Conservation (phyloP, 305 asterid genomes). For the Solanum hybrid region DNA sequence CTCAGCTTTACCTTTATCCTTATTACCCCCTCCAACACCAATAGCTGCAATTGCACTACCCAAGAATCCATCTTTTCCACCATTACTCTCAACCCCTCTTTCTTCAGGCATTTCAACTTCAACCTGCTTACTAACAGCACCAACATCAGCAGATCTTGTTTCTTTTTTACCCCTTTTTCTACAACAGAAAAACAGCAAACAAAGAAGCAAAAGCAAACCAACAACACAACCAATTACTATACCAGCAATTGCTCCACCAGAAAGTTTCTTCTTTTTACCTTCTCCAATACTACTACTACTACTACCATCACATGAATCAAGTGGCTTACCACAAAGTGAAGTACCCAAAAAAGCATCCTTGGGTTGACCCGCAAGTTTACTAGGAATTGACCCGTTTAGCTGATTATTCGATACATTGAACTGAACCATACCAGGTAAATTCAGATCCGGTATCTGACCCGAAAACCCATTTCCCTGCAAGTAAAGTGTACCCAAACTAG, state of each 20-base stretch:
- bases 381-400: constrained; percentile 53
- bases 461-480: constrained; percentile 49
- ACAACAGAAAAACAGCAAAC: constrained; percentile 33
- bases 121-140: constrained; percentile 4
- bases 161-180: constrained; percentile 16
- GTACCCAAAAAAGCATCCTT: constrained; percentile 49
- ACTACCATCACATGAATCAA: constrained; percentile 36
- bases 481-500: constrained; percentile 56
- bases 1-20: constrained; percentile 21
- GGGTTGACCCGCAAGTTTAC: constrained; percentile 37
- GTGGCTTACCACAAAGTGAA: constrained; percentile 68
- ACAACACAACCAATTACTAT: constrained; percentile 47
- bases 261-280: constrained; percentile 25
- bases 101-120: constrained; percentile 25
- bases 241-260: constrained; percentile 72
- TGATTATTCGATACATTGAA: constrained; percentile 58
- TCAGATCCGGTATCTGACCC: constrained; percentile 50
- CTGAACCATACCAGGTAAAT: constrained; percentile 33
- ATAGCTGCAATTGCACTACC: constrained; percentile 23
- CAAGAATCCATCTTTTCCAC: constrained; percentile 15
- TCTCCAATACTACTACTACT: neutral
- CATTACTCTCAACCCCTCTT: neutral
- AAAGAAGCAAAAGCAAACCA: constrained; percentile 33
- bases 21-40: constrained; percentile 22
- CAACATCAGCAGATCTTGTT: constrained; percentile 11